These are phyloP conservation scores for Diaporthe aspalathi DNA, from an alignment of 2,329 filamentous ascomycete species.

Conservation along the genomic window DNA sequence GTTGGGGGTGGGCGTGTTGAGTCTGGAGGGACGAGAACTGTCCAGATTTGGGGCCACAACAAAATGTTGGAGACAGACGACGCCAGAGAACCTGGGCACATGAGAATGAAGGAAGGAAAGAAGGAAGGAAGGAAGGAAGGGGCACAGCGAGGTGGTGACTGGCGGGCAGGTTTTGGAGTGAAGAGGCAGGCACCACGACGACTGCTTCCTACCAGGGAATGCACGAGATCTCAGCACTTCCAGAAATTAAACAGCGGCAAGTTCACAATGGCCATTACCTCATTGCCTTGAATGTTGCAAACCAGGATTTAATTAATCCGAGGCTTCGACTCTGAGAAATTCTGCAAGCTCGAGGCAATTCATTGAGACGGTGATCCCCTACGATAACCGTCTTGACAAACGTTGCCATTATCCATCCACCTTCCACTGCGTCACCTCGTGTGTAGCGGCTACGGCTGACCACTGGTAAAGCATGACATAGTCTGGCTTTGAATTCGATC, in stretches of 20 bases:
- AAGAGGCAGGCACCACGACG: neutral
- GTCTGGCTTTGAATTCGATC: neutral
- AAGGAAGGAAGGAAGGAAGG: slow-evolving; percentile 3
- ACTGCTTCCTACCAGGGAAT: neutral
- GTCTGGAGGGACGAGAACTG: neutral
- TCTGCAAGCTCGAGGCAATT: too few species aligned
- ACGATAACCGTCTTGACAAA: neutral
- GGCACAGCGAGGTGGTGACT: neutral
- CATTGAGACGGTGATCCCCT: neutral
- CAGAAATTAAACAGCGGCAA: neutral
- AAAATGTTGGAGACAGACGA: neutral
- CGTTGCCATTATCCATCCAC: neutral
- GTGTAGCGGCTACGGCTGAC: too few species aligned
- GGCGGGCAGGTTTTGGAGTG: neutral
- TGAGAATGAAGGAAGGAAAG: neutral
- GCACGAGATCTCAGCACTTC: neutral
- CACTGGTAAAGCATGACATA: neutral
- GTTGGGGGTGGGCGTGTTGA: neutral
- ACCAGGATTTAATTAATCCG: too few species aligned
- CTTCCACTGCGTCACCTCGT: too few species aligned
- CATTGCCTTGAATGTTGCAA: neutral
- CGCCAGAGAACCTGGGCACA: neutral
- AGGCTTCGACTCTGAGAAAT: too few species aligned
- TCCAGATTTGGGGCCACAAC: neutral
- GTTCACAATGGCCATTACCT: neutral